Percentiles rank a stretch among this genome's conserved stretches.
Conservation (phyloP, 495 filamentous ascomycete genomes). For the Penicillium ucsense region DNA sequence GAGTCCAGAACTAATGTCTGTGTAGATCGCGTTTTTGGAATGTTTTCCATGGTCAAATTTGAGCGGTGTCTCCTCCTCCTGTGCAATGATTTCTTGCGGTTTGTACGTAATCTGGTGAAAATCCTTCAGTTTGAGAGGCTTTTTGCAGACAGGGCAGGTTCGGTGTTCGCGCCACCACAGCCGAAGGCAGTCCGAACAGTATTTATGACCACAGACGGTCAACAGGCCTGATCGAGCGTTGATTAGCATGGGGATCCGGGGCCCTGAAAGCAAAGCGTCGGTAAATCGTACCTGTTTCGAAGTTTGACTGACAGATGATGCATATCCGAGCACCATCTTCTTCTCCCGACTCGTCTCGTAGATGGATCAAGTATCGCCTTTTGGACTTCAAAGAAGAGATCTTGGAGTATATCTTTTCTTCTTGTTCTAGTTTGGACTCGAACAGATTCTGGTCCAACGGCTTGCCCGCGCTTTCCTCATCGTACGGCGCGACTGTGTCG, state of each 20-base stretch:
- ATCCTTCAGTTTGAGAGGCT: constrained; percentile 46
- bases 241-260: neutral
- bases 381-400: constrained; percentile 56
- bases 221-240: constrained; percentile 40
- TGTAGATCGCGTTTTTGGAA: constrained; percentile 55
- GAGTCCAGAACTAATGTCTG: constrained; percentile 57
- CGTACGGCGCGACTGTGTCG: constrained; percentile 68
- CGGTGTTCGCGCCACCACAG: constrained; percentile 59
- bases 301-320: constrained; percentile 66
- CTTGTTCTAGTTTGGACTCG: constrained; percentile 26
- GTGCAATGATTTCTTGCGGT: constrained; percentile 57
- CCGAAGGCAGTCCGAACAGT: constrained; percentile 75
- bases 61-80: constrained; percentile 47
- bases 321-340: constrained; percentile 53
- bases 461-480: constrained; percentile 43
- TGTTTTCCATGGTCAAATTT: constrained; percentile 20
- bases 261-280: constrained; percentile 9
- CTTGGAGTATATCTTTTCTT: constrained; percentile 40
- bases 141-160: constrained; percentile 73
- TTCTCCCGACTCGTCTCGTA: constrained; percentile 47
- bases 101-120: constrained; percentile 80
- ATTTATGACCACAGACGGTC: constrained; percentile 84
- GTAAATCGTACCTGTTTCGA: constrained; percentile 50
- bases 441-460: constrained; percentile 32
- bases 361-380: constrained; percentile 58